Base-by-base conservation (phyloP, 2,329 filamentous ascomycete species). In the Samsoniella hepiali region DNA sequence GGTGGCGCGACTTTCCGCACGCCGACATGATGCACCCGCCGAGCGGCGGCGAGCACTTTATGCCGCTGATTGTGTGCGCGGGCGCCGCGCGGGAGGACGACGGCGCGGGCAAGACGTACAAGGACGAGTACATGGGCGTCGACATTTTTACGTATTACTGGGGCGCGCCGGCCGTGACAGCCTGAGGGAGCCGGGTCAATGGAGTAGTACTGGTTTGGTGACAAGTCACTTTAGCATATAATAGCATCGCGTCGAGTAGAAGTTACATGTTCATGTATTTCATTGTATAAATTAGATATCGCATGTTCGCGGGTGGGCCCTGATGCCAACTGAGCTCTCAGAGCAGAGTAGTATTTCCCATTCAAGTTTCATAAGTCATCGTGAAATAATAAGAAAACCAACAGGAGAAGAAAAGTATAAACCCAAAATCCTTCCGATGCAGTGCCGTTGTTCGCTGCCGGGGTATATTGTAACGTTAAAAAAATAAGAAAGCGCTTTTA, bases 71-170 rank as follows among this genome's bases (percentile, higher is more conserved):
- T 53, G 84, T 87, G 38, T 83, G 81, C 67, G 82, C 82, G 3
- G 83, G 81, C 0, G 79, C 79, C 0, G 83, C 80, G 13, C 29
- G 27, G 10, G 44, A 49, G 1, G 79, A 79, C 27, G 73, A 70
- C 1, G 81, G 78, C 56, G 71, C 72, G 69, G 78, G 74, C 22
- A 74, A 72, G 66, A 72, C 66, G 15, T 86, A 84, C 67, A 72
- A 71, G n/a, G 84, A 86, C 70, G 72, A 78, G 6, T 84, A 77
- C 66, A 32, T 73, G 57, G 82, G 81, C 2, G 63, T 83, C 42
- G 76, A 82, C 54, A 84, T 85, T 57, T 80, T 75, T 65, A 84
- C 83, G 31, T 86, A 82, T 68, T 86, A 84, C 65, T 86, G 84
- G 84, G 76, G 77, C 0, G 72, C 29, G 22, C 50, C 58, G 15